A percentile compares a stretch with the other conserved stretches of the same genome.
These are phyloP conservation scores for maize (Zea mays) DNA, from an alignment of 176 grass and related monocot genomes.

Conservation along the genomic window DNA sequence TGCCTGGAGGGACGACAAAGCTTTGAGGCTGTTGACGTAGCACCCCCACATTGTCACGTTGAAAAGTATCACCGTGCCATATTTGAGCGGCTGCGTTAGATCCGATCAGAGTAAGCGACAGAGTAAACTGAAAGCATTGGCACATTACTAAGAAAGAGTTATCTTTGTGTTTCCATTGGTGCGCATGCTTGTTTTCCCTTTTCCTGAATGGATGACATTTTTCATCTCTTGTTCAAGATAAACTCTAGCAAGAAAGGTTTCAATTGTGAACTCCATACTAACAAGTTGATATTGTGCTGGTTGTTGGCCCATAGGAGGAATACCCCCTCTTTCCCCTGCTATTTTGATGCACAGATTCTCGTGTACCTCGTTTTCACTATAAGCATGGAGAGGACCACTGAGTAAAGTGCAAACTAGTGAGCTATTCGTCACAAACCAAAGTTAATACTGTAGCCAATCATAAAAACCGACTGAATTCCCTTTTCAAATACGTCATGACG, in stretches of 20 bases:
- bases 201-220: not conserved
- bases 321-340: too few species aligned
- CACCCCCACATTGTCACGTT: conserved; percentile 92
- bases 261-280: too few species aligned
- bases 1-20: conserved; percentile 79
- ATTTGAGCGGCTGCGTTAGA: conserved; percentile 64
- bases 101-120: conserved; percentile 20
- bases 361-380: not conserved
- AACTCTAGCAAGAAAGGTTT: not conserved
- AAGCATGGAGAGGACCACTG: not conserved
- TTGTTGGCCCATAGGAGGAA: not conserved
- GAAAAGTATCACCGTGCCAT: conserved; percentile 72
- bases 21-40: conserved; percentile 86
- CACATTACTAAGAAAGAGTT: not conserved
- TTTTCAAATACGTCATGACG: not conserved
- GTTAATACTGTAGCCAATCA: not conserved
- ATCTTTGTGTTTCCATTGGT: not conserved
- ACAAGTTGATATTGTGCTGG: not conserved
- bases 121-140: not conserved
- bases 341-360: too few species aligned
- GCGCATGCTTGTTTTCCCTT: not conserved
- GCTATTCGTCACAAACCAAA: not conserved
- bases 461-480: not conserved
- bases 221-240: not conserved
- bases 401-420: not conserved